These are phyloP conservation scores for Rubia occidens DNA, from an alignment of 305 asterid genomes.

Conservation along the genomic window DNA sequence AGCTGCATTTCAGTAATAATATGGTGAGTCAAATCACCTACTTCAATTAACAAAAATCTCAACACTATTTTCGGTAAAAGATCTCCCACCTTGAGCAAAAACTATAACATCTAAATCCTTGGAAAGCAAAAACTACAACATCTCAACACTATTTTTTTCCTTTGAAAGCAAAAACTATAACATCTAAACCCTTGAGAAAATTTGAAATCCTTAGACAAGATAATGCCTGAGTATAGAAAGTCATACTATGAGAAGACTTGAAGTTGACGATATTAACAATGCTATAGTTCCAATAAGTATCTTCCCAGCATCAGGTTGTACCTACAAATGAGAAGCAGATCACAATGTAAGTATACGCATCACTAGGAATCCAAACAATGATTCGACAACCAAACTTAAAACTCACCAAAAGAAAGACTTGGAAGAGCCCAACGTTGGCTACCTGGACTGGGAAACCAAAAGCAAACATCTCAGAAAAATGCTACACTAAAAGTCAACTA, in stretches of 20 bases:
- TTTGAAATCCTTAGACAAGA: neutral
- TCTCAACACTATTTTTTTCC: neutral
- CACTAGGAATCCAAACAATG: slow-evolving; percentile 3
- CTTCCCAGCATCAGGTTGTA: slow-evolving; percentile 64
- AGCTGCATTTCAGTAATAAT: too few relatives aligned
- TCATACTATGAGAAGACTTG: slow-evolving; percentile 69
- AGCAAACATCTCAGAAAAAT: slow-evolving; percentile 17
- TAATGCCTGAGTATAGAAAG: neutral
- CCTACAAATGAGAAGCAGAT: slow-evolving; percentile 35
- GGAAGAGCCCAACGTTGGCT: slow-evolving; percentile 61
- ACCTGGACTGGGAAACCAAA: slow-evolving; percentile 39
- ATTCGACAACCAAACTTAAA: slow-evolving; percentile 10
- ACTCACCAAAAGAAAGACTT: slow-evolving; percentile 70
- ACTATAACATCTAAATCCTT: too few relatives aligned
- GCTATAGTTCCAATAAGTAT: slow-evolving; percentile 62
- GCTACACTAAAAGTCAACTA: slow-evolving; percentile 3
- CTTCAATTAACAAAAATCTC: too few relatives aligned
- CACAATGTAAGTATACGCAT: slow-evolving; percentile 9
- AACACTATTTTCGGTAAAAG: too few relatives aligned
- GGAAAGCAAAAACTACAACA: too few relatives aligned
- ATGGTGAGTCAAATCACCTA: too few relatives aligned
- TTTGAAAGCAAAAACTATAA: neutral
- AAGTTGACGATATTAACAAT: slow-evolving; percentile 63
- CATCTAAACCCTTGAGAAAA: neutral
- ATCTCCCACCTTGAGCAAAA: too few relatives aligned